Conservation (phyloP, 1,284 basidiomycete species). For the Phellinidium pouzarii region DNA sequence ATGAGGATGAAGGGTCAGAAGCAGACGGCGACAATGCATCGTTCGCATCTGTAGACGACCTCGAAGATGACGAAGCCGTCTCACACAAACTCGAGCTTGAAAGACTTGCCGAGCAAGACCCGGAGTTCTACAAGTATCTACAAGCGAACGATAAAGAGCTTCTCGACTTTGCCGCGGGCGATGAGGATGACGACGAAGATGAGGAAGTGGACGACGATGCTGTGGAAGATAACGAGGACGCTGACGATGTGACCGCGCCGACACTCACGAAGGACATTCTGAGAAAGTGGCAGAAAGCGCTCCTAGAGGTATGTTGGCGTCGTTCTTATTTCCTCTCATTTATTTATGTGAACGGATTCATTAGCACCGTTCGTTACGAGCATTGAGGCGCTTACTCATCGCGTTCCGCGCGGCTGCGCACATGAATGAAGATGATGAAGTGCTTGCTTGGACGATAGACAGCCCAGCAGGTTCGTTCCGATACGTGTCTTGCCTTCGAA, state of each 20-base stretch:
- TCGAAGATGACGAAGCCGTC: slow-evolving; percentile 72
- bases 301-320: slow-evolving; percentile 65
- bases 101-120: slow-evolving; percentile 90
- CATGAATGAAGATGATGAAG: slow-evolving; percentile 81
- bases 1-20: slow-evolving; percentile 30
- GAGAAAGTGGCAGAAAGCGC: slow-evolving; percentile 83
- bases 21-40: slow-evolving; percentile 59
- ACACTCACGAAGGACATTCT: slow-evolving; percentile 73
- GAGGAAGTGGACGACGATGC: slow-evolving; percentile 40
- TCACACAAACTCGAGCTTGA: slow-evolving; percentile 79
- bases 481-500: not conserved
- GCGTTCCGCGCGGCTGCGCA: slow-evolving; percentile 87
- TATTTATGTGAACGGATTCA: not conserved
- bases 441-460: slow-evolving; percentile 77
- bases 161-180: slow-evolving; percentile 62
- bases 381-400: slow-evolving; percentile 78
- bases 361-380: slow-evolving; percentile 81
- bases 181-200: slow-evolving; percentile 31
- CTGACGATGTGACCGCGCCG: slow-evolving; percentile 46
- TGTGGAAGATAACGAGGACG: slow-evolving; percentile 33
- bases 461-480: slow-evolving; percentile 54
- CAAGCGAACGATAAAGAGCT: slow-evolving; percentile 93
- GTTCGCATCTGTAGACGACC: slow-evolving; percentile 70
- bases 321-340: not conserved
- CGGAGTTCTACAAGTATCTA: slow-evolving; percentile 97